Conservation (phyloP, 352 stramenopile species). For the Phytophthora palmivora region DNA sequence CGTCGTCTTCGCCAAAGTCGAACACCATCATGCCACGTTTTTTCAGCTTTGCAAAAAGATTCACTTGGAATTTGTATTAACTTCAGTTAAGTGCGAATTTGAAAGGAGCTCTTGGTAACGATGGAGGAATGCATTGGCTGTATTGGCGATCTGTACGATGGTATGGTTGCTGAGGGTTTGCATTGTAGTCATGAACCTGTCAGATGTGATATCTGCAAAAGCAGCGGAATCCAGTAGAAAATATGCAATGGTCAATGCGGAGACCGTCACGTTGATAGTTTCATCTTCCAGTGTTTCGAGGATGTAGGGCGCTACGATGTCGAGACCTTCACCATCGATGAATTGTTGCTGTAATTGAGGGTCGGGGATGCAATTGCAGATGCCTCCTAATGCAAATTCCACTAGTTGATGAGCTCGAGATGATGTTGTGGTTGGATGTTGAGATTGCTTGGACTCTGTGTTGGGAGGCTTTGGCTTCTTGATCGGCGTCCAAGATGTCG, state of each 20-base stretch:
- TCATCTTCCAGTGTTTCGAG: constrained; percentile 26
- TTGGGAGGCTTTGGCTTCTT: constrained; percentile 23
- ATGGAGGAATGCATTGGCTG: constrained; percentile 44
- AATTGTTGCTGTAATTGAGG: constrained; percentile 63
- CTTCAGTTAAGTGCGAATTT: constrained; percentile 29
- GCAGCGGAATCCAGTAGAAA: constrained; percentile 72
- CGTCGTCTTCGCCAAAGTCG: constrained; percentile 31
- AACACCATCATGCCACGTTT: constrained; percentile 15
- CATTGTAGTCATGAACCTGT: constrained; percentile 45
- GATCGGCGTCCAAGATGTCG: constrained; percentile 66
- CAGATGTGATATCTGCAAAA: constrained; percentile 49
- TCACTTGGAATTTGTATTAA: constrained; percentile 30
- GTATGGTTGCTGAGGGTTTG: constrained; percentile 37
- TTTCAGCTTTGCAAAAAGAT: constrained; percentile 12
- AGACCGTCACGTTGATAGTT: constrained; percentile 55
- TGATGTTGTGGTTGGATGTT: constrained; percentile 10
- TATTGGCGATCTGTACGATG: constrained; percentile 60
- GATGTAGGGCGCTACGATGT: constrained; percentile 56
- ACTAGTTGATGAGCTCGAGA: constrained; percentile 34
- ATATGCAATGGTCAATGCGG: constrained; percentile 63
- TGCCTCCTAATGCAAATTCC: constrained; percentile 76
- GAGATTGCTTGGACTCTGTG: constrained; percentile 7
- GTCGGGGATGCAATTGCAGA: constrained; percentile 82
- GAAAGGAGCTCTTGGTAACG: constrained; percentile 57
- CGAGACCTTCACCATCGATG: constrained; percentile 51